Evolutionary conservation across 768 basidiomycete species (phyloP), one percentile per base, ranked within the genome.

Genomic region (Sporobolomyces phaffii): DNA sequence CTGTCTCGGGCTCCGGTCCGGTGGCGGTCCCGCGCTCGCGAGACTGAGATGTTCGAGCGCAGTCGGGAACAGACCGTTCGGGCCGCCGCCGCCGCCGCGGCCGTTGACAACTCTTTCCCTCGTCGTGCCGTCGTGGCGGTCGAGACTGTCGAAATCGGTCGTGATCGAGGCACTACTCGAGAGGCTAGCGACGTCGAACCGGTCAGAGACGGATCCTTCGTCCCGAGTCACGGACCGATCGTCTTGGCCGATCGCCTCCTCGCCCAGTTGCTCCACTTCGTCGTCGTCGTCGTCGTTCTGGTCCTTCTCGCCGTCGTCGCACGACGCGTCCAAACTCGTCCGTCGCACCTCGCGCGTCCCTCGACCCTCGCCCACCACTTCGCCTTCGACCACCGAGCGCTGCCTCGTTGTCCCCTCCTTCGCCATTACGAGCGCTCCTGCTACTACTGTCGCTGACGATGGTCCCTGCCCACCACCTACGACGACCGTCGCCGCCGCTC

Each of bases 11-110:
- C 22, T 10, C 20, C 40, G 26, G 34, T 22, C 51, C 18, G 33
- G 38, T 2, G 59, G 58, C 18, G 40, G 24, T 28, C 20, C 54
- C 28, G 43, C 10, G 44, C 54, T 43, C 7, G 31, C 54, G 43
- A 28, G 40, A 44, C 43, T 58, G 3, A 58, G 20, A n/a, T 58
- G 56, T 44, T 58, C 29, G 18, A 58, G 43, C 18, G 56, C 43
- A 18, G 56, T 60, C 31, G 34, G 48, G 18, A n/a, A n/a, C n/a
- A n/a, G n/a, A n/a, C 18, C n/a, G 36, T n/a, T 11, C 9, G 10
- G n/a, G 36, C 28, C 9, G 22, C 52, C 52, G 36, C n/a, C n/a
- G n/a, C n/a, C n/a, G n/a, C n/a, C n/a, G n/a, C n/a, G n/a, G n/a
- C n/a, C n/a, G n/a, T n/a, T n/a, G n/a, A n/a, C n/a, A n/a, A n/a